These are phyloP conservation scores for Pelagomonas calceolata DNA, from an alignment of 108 stramenopile genomes.

Conservation along the genomic window DNA sequence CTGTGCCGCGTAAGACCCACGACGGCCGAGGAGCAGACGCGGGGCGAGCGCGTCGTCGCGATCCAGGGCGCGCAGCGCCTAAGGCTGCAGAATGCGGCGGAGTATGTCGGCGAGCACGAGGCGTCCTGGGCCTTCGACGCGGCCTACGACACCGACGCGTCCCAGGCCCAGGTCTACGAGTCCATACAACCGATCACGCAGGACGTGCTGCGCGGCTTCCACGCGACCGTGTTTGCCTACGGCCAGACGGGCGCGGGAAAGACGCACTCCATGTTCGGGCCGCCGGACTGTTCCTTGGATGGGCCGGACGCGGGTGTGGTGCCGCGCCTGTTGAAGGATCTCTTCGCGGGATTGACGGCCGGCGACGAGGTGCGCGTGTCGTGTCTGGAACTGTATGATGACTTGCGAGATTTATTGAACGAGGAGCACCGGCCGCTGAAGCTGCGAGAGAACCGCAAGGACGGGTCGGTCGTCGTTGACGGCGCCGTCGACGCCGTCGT, in stretches of 20 bases:
- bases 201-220: slow-evolving; percentile 29
- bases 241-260: slow-evolving; percentile 35
- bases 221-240: slow-evolving; percentile 48
- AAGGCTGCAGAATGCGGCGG: neutral
- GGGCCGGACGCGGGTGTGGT: too few relatives aligned
- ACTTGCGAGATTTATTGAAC: slow-evolving; percentile 45
- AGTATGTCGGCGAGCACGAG: neutral
- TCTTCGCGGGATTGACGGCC: too few relatives aligned
- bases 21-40: too few relatives aligned
- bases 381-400: slow-evolving; percentile 64
- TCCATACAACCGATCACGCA: neutral
- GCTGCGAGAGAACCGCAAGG: slow-evolving; percentile 35
- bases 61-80: neutral
- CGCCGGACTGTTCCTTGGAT: too few relatives aligned
- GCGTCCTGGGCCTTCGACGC: slow-evolving; percentile 22
- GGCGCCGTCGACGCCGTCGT: slow-evolving; percentile 30
- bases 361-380: slow-evolving; percentile 19
- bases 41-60: too few relatives aligned
- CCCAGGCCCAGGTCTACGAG: slow-evolving; percentile 29
- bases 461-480: slow-evolving; percentile 46
- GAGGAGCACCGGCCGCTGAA: slow-evolving; percentile 29
- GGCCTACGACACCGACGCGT: slow-evolving; percentile 18
- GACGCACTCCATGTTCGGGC: slow-evolving; percentile 25
- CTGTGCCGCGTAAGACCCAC: too few relatives aligned
- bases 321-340: too few relatives aligned